Conservation (phyloP, 306 rosid genomes). For the Urtica urens region DNA sequence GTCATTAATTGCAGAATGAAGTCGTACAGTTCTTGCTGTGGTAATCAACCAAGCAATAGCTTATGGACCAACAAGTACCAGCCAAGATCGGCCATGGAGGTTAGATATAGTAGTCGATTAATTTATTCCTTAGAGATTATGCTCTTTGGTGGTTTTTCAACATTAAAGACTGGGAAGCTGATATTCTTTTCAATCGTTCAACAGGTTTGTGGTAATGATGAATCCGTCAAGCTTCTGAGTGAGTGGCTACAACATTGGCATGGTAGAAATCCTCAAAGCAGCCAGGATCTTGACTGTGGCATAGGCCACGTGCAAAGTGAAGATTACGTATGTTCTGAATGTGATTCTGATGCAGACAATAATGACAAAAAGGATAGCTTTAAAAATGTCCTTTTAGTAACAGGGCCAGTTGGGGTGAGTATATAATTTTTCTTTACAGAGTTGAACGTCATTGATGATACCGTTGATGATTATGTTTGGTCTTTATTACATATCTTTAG, state of each 20-base stretch:
- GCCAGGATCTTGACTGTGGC: slow-evolving; percentile 28
- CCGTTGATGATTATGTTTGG: background rate
- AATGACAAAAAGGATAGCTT: slow-evolving; percentile 26
- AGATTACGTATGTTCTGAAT: slow-evolving; percentile 30
- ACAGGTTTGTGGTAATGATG: slow-evolving; percentile 78
- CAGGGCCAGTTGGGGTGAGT: slow-evolving; percentile 83
- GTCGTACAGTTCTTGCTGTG: slow-evolving; percentile 34
- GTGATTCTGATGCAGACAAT: slow-evolving; percentile 37
- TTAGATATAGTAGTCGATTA: slow-evolving; percentile 20
- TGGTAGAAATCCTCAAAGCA: slow-evolving; percentile 32
- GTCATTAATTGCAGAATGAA: slow-evolving; percentile 33
- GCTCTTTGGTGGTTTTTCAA: slow-evolving; percentile 7
- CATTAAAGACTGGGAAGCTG: background rate
- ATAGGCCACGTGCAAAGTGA: slow-evolving; percentile 15
- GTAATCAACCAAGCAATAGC: slow-evolving; percentile 31
- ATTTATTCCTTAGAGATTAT: slow-evolving; percentile 8
- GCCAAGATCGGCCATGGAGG: slow-evolving; percentile 72
- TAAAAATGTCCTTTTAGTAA: slow-evolving; percentile 61
- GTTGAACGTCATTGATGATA: background rate
- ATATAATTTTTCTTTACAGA: background rate
- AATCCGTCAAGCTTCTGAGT: slow-evolving; percentile 51
- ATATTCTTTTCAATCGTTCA: slow-evolving; percentile 10
- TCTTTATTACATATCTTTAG: background rate
- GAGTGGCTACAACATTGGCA: slow-evolving; percentile 74
- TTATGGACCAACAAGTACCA: slow-evolving; percentile 71